phyloP scores from a whole-genome alignment of 495 filamentous ascomycete genomes.

The Trichoderma asperelloides region DNA sequence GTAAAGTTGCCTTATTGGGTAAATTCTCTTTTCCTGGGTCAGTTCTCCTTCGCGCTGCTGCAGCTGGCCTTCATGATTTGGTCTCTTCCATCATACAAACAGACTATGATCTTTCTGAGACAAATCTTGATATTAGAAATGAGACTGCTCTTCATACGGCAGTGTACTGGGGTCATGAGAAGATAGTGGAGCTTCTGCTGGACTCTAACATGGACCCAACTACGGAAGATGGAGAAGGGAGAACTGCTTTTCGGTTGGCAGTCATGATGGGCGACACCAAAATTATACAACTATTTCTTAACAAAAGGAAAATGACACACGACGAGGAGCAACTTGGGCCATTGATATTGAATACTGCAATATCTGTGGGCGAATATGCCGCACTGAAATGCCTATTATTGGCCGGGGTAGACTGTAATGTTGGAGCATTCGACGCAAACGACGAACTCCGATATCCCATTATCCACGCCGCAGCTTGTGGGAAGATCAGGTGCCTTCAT shows the following conservation, averaged over 20 bases:
- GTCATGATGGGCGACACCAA: conserved; percentile 4
- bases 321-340: not conserved
- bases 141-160: not conserved
- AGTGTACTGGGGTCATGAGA: not conserved
- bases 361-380: not conserved
- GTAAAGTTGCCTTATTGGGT: conserved; percentile 3
- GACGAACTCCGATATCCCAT: conserved; percentile 3
- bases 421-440: not conserved
- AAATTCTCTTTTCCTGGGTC: conserved; percentile 12
- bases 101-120: not conserved
- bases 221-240: not conserved
- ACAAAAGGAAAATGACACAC: not conserved
- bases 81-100: conserved; percentile 6
- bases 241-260: not conserved
- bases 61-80: conserved; percentile 11
- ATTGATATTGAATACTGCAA: not conserved
- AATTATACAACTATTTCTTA: conserved; percentile 3
- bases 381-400: conserved; percentile 6
- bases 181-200: conserved; percentile 5
- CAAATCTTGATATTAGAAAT: not conserved
- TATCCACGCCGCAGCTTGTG: conserved; percentile 1
- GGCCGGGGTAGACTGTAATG: not conserved
- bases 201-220: not conserved
- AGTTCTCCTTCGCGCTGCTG: conserved; percentile 14
- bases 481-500: conserved; percentile 10